phyloP scores from a whole-genome alignment of 306 rosid species.

The Pyrus communis region DNA sequence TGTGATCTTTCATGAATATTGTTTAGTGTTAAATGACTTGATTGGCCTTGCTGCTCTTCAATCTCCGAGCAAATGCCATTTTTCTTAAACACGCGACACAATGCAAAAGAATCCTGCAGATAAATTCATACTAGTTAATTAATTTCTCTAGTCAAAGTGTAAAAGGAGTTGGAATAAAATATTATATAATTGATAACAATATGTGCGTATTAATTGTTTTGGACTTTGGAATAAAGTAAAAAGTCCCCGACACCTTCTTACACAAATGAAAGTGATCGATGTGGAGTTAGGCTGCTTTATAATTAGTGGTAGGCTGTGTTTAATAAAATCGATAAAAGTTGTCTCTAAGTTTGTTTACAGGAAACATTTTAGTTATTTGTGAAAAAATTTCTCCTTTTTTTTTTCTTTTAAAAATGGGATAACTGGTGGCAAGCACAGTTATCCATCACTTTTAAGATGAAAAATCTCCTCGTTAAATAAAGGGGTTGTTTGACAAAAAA shows the following conservation, averaged over 20 bases:
- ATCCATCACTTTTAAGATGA: no score
- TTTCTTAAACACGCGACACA: constrained; percentile 97
- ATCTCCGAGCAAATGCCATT: constrained; percentile 82
- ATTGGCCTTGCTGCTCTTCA: constrained; percentile 69
- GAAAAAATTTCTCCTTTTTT: no score
- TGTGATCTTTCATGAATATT: constrained; percentile 41
- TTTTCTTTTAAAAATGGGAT: no score
- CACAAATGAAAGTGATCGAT: constrained; percentile 46
- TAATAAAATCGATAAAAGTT: no score
- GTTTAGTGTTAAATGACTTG: constrained; percentile 37
- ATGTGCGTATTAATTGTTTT: background rate
- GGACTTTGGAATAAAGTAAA: constrained; percentile 64
- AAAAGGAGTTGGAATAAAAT: background rate
- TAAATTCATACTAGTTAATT: background rate
- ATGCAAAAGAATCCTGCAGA: constrained; percentile 88
- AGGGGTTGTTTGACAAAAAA: no score
- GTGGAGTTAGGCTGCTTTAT: background rate
- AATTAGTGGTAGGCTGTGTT: no score
- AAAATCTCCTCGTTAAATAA: no score
- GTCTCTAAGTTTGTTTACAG: fast-evolving
- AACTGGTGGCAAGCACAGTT: no score
- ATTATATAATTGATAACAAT: background rate
- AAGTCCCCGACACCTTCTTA: constrained; percentile 58
- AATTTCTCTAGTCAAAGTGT: background rate
- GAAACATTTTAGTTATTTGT: no score